Conservation (phyloP, 2,329 filamentous ascomycete genomes). For the Albophoma yamanashiensis region DNA sequence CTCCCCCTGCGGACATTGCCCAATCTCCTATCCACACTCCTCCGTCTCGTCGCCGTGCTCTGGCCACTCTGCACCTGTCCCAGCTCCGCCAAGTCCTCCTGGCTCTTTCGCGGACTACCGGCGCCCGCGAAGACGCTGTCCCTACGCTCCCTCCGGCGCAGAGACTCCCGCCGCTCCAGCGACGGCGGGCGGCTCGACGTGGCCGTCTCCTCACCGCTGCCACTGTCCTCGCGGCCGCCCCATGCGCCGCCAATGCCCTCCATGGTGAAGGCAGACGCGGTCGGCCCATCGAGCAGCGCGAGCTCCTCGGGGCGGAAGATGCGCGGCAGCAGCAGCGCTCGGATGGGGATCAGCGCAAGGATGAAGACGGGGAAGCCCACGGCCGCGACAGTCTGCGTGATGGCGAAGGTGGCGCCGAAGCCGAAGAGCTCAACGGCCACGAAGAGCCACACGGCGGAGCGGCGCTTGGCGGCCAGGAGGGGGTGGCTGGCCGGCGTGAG, state of each 20-base stretch:
- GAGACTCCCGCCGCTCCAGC: conserved; percentile 1
- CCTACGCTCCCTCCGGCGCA: conserved; percentile 3
- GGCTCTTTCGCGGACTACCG: conserved; percentile 18
- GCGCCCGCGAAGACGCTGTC: conserved; percentile 16
- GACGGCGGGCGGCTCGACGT: conserved; percentile 5
- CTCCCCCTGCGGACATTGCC: neutral
- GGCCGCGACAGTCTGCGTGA: conserved; percentile 73
- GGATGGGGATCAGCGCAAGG: conserved; percentile 54
- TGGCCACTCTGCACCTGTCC: conserved; percentile 16
- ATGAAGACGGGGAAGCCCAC: conserved; percentile 74
- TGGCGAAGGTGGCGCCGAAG: conserved; percentile 70
- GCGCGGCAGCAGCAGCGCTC: conserved; percentile 51
- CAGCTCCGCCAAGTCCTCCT: conserved; percentile 23
- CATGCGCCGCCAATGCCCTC: conserved; percentile 60
- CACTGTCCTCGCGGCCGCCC: conserved; percentile 21
- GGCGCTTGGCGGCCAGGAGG: conserved; percentile 49
- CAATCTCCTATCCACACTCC: conserved; percentile 10
- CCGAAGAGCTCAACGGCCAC: conserved; percentile 57
- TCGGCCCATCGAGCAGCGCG: conserved; percentile 56
- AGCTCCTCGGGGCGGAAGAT: conserved; percentile 53
- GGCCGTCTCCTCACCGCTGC: conserved; percentile 9
- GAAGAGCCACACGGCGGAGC: conserved; percentile 59
- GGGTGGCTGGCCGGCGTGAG: conserved; percentile 52
- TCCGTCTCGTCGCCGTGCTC: conserved; percentile 18
- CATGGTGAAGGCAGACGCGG: conserved; percentile 66